These are phyloP conservation scores for Borovskyia barvae DNA, from an alignment of 208 protist species.

Conservation along the genomic window DNA sequence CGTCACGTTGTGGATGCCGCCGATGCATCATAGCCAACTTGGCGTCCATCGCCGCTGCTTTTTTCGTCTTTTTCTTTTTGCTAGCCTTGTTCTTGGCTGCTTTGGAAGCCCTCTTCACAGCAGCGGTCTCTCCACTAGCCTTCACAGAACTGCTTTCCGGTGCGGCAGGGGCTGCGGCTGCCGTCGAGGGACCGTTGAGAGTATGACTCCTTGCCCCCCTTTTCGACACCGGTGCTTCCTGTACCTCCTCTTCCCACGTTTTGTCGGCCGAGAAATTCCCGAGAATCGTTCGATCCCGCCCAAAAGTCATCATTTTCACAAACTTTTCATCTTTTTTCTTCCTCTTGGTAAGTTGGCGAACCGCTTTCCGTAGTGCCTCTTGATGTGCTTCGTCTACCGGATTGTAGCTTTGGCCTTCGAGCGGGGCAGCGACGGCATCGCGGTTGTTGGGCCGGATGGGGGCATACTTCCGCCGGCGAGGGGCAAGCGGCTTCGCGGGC, in stretches of 20 bases:
- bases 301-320: slow-evolving; percentile 62
- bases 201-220: slow-evolving; percentile 2
- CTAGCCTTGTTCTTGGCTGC: slow-evolving; percentile 14
- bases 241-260: slow-evolving; percentile 79
- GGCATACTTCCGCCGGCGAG: slow-evolving; percentile 76
- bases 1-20: slow-evolving; percentile 72
- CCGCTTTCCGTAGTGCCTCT: slow-evolving; percentile 52
- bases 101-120: slow-evolving; percentile 1
- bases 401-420: slow-evolving; percentile 87
- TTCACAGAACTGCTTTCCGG: background rate
- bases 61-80: slow-evolving; percentile 39
- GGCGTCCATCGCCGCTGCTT: slow-evolving; percentile 27
- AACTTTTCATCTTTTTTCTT: slow-evolving; percentile 70
- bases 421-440: slow-evolving; percentile 63
- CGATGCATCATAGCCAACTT: slow-evolving; percentile 52
- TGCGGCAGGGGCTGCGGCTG: background rate
- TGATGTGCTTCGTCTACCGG: slow-evolving; percentile 77
- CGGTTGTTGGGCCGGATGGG: slow-evolving; percentile 79
- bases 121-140: background rate
- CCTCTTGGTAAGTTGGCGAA: slow-evolving; percentile 61
- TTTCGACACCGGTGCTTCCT: slow-evolving; percentile 24
- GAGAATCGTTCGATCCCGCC: slow-evolving; percentile 37
- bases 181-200: background rate
- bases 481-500: slow-evolving; percentile 48
- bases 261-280: slow-evolving; percentile 72